Evolutionary conservation across 768 basidiomycete species (phyloP), one percentile per base, ranked within the genome.

Genomic region (Podaxis pistillaris): DNA sequence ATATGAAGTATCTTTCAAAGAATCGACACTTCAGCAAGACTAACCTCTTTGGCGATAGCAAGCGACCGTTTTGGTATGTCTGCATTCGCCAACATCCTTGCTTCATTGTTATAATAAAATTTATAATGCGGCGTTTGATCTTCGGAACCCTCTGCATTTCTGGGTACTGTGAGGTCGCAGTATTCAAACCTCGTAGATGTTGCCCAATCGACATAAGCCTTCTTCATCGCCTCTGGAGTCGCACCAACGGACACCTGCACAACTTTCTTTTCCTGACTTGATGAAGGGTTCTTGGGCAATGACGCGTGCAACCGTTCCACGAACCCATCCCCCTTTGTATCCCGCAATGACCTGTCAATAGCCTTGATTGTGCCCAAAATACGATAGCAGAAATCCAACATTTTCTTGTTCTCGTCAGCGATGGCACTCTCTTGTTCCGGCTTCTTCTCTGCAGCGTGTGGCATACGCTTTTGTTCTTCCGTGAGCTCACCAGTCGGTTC

Each of bases 31-130:
- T 6, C 30, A 6, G 24, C 15, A 28, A 24, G 37, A 62, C 69
- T 66, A 63, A 90, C 91, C 84, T 96, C 94, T 76, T 97, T 98
- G 3, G 96, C 96, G 64, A 98, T 97, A 9, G 95, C 95, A 62
- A 97, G 79, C 1, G 92, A 94, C 49, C 96, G 83, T 75, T 93
- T 96, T 4, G 94, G 94, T 58, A 95, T 91, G 69, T 93, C 91
- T 22, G 91, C 89, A 68, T 86, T 87, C 3, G 88, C 88, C 30
- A 94, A 78, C 87, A 93, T 90, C 30, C 93, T 82, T 22, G 91
- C 91, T 71, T 95, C 93, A 66, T 83, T 87, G 70, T 90, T 89
- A 76, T 83, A 95, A 72, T 83, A 88, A 69, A 90, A 91, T 72
- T 93, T 93, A 77, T 88, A 95, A 70, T 89, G 85, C 2, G 90